Evolutionary conservation across 805 yeast species (phyloP).

Genomic region (Ogataea polymorpha): DNA sequence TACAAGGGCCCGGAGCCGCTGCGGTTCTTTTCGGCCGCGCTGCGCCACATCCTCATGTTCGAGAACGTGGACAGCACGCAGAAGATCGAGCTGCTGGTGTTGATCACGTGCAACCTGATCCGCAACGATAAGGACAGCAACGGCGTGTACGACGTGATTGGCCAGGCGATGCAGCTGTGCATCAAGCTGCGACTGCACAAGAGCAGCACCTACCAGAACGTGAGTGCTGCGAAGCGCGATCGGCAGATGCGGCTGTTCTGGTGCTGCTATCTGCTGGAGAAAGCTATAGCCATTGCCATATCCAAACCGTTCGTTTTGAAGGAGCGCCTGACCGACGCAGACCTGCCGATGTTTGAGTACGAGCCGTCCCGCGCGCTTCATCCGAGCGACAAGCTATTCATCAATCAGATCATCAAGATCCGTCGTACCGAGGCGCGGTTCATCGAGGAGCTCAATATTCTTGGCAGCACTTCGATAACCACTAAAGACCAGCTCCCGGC

Average conservation of each 20-base stretch:
- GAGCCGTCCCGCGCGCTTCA: constrained; percentile 40
- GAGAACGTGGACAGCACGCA: constrained; percentile 38
- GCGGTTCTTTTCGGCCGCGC: constrained; percentile 56
- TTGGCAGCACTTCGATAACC: constrained; percentile 28
- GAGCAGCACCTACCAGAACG: constrained; percentile 33
- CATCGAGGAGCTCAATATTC: constrained; percentile 48
- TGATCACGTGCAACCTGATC: constrained; percentile 52
- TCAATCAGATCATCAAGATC: constrained; percentile 54
- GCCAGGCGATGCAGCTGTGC: constrained; percentile 50
- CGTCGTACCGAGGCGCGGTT: constrained; percentile 59
- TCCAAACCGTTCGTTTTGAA: constrained; percentile 54
- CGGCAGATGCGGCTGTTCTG: constrained; percentile 56
- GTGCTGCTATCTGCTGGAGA: constrained; percentile 61
- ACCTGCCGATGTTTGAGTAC: constrained; percentile 49
- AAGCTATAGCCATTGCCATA: constrained; percentile 59
- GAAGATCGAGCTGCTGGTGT: constrained; percentile 49
- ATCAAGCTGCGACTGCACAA: constrained; percentile 37
- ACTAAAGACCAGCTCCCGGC: constrained; percentile 42
- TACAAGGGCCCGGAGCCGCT: constrained; percentile 54
- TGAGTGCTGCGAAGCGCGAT: constrained; percentile 28
- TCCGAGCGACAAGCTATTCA: constrained; percentile 38
- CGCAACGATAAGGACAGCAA: constrained; percentile 61
- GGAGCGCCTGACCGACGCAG: constrained; percentile 46
- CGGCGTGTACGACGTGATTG: constrained; percentile 49
- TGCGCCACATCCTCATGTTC: constrained; percentile 51